Evolutionary conservation across 1,284 basidiomycete species (phyloP).

Genomic region (Cryptococcus deneoformans): DNA sequence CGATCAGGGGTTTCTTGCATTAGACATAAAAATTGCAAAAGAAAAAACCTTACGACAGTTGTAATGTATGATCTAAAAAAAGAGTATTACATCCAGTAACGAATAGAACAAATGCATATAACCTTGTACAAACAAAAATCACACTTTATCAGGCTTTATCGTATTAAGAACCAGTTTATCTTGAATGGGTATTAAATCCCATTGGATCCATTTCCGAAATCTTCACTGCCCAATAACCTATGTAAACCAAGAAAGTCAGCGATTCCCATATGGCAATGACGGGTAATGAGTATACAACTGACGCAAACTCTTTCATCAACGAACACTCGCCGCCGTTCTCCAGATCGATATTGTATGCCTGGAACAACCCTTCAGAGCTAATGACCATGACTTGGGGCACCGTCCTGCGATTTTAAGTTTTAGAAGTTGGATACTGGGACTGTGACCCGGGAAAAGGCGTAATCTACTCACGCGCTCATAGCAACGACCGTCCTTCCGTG

Average conservation of each 20-base stretch:
- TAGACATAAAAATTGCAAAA: background rate
- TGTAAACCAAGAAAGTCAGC: background rate
- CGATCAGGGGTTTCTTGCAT: conserved; percentile 69
- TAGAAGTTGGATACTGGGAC: background rate
- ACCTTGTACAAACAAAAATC: conserved; percentile 1
- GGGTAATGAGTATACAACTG: conserved; percentile 13
- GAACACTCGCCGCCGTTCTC: conserved; percentile 96
- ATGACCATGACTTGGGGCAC: conserved; percentile 97
- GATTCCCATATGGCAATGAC: background rate
- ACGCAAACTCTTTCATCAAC: conserved; percentile 87
- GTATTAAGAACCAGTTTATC: no score
- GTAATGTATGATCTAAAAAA: background rate
- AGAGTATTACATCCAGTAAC: background rate
- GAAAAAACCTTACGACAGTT: background rate
- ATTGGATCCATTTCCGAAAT: conserved; percentile 1
- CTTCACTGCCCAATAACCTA: conserved; percentile 14
- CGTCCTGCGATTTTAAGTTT: conserved; percentile 56
- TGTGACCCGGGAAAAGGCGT: no score
- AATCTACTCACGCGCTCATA: conserved; percentile 65
- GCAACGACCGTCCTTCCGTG: conserved; percentile 73
- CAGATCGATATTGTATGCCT: conserved; percentile 92
- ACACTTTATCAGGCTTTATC: no score
- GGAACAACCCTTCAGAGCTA: conserved; percentile 92
- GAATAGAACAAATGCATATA: background rate
- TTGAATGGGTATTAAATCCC: no score